phyloP scores from a whole-genome alignment of 169 alveolate species.

The Eimeria tenella region DNA sequence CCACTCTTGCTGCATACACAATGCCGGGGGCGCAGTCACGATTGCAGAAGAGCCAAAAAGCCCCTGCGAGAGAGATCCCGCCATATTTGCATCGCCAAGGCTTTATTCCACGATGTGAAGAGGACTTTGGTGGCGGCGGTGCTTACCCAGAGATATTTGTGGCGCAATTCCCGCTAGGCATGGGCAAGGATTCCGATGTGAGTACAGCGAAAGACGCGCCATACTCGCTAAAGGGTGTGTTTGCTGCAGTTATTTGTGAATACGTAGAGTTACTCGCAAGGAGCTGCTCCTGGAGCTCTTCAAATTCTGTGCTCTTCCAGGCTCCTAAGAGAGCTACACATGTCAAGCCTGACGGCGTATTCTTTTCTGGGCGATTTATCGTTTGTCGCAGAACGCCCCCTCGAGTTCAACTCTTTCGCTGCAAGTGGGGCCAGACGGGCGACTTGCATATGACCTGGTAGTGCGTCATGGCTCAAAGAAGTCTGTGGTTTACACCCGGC shows the following conservation, averaged over 20 bases:
- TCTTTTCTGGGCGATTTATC: background rate
- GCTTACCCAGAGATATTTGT: conserved; percentile 89
- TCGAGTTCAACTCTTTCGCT: conserved; percentile 81
- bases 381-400: background rate
- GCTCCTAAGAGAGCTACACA: background rate
- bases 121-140: conserved; percentile 90
- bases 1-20: conserved; percentile 20
- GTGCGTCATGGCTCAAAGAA: conserved; percentile 78
- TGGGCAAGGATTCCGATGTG: conserved; percentile 81
- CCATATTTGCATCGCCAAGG: conserved; percentile 82
- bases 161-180: conserved; percentile 88
- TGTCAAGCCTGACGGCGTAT: background rate
- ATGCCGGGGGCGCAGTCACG: background rate
- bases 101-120: conserved; percentile 84
- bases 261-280: too few species aligned
- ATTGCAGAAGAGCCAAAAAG: background rate
- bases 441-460: conserved; percentile 82
- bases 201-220: background rate
- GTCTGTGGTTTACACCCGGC: conserved; percentile 59
- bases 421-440: conserved; percentile 80
- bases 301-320: too few species aligned
- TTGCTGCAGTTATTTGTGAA: too few species aligned
- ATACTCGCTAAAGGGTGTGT: too few species aligned
- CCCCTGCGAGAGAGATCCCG: conserved; percentile 19
- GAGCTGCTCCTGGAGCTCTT: too few species aligned